Percentiles rank a stretch among this genome's conserved stretches.
These are phyloP conservation scores for Venturia asperata DNA, from an alignment of 2,329 filamentous ascomycete species.

Conservation along the genomic window DNA sequence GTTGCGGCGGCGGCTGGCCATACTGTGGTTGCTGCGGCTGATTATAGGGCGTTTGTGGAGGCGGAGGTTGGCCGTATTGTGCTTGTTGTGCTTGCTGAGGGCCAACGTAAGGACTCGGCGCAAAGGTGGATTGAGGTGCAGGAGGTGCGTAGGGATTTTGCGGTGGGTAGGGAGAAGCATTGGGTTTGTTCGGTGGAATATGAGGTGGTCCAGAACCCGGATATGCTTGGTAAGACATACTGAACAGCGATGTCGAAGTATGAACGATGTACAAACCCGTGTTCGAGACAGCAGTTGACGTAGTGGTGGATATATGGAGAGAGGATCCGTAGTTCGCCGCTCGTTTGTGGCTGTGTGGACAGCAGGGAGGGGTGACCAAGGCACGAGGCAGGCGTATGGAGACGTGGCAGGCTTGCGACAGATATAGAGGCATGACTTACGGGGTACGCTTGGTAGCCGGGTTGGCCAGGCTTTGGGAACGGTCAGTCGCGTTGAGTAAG, in stretches of 20 bases:
- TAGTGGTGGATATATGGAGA: constrained; percentile 6
- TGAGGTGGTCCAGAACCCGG: constrained; percentile 29
- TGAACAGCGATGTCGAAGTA: constrained; percentile 1
- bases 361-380: constrained; percentile 3
- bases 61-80: constrained; percentile 23
- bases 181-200: constrained; percentile 22
- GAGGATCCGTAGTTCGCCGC: not conserved
- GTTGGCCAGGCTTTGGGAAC: constrained; percentile 36
- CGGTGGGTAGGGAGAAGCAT: constrained; percentile 21
- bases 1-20: constrained; percentile 26
- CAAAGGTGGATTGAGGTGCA: constrained; percentile 30
- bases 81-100: constrained; percentile 23
- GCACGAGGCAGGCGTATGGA: constrained; percentile 1
- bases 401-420: constrained; percentile 19
- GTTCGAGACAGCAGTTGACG: not conserved
- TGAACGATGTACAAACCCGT: not conserved
- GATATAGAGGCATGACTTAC: constrained; percentile 20
- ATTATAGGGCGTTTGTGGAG: constrained; percentile 19
- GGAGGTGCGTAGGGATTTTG: constrained; percentile 5
- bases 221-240: constrained; percentile 21
- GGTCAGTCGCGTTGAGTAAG: not conserved
- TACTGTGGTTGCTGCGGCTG: constrained; percentile 16
- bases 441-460: constrained; percentile 51
- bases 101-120: constrained; percentile 28
- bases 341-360: constrained; percentile 2